These are phyloP conservation scores for Hyaloperonospora arabidopsidis DNA, from an alignment of 352 stramenopile species.

Conservation along the genomic window DNA sequence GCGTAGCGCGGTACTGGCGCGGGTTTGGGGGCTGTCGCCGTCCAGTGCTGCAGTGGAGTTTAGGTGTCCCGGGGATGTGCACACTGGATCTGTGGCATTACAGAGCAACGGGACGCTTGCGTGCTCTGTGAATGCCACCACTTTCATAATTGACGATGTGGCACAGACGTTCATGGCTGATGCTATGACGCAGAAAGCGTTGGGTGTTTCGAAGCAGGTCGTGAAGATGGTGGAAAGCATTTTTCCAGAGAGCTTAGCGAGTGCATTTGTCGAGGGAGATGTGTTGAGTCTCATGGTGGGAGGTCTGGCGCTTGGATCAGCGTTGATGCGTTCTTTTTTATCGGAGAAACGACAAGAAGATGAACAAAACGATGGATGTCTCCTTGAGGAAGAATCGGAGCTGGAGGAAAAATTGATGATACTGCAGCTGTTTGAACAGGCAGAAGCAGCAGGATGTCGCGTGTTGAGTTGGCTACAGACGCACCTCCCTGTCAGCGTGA, in stretches of 20 bases:
- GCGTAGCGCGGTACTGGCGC: constrained; percentile 8
- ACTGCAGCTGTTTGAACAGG: constrained; percentile 40
- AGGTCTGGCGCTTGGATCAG: constrained; percentile 26
- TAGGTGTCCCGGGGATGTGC: constrained; percentile 15
- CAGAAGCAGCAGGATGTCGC: constrained; percentile 34
- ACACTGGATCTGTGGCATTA: constrained; percentile 28
- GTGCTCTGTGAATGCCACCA: constrained; percentile 35
- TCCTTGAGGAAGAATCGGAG: constrained; percentile 1
- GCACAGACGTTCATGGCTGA: constrained; percentile 22
- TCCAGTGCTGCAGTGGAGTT: constrained; percentile 18
- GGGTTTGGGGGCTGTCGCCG: constrained; percentile 10
- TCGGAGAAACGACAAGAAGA: constrained; percentile 1
- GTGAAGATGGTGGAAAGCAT: constrained; percentile 23
- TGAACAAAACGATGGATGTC: constrained; percentile 1
- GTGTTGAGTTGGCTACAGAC: constrained; percentile 34
- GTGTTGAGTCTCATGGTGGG: constrained; percentile 32
- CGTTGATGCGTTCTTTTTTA: constrained; percentile 21
- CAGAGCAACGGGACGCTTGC: constrained; percentile 29
- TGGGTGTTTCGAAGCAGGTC: constrained; percentile 27
- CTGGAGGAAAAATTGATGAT: constrained; percentile 28
- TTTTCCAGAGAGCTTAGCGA: constrained; percentile 27
- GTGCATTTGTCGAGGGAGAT: constrained; percentile 26
- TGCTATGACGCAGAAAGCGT: constrained; percentile 7
- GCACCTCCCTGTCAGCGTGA: constrained; percentile 34
- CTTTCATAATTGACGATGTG: constrained; percentile 47